Conservation (phyloP, 352 stramenopile genomes). For the Lagenidium sp. region DNA sequence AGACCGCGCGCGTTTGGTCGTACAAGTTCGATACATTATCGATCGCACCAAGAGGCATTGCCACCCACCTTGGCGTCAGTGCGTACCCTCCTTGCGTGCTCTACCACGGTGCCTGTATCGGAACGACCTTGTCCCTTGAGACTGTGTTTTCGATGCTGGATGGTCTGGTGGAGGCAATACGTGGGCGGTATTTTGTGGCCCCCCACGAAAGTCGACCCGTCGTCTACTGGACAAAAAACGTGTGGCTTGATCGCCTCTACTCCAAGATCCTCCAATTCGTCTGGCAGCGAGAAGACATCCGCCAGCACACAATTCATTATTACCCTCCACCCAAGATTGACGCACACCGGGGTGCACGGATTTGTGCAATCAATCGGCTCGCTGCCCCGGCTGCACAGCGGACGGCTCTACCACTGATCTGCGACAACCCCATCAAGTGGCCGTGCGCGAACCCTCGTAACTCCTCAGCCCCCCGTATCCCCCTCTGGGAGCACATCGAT, state of each 20-base stretch:
- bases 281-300: too few relatives aligned
- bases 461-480: background rate
- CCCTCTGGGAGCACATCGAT: slow-evolving; percentile 7
- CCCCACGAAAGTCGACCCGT: background rate
- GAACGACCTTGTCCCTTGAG: background rate
- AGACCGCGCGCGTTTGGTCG: background rate
- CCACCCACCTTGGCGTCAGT: background rate
- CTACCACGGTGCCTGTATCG: background rate
- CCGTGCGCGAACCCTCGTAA: slow-evolving; percentile 1
- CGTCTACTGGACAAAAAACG: background rate
- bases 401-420: slow-evolving; percentile 6
- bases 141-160: background rate
- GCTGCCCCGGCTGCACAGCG: too few relatives aligned
- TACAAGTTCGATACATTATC: background rate
- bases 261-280: too few relatives aligned
- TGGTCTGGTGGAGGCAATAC: background rate
- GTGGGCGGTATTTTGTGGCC: background rate
- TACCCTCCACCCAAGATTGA: too few relatives aligned
- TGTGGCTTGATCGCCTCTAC: too few relatives aligned
- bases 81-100: background rate
- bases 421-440: slow-evolving; percentile 1
- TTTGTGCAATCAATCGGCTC: too few relatives aligned
- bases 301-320: too few relatives aligned
- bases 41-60: background rate
- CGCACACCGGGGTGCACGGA: too few relatives aligned